Evolutionary conservation across 352 stramenopile species (phyloP).

Genomic region (Pythium sp.): DNA sequence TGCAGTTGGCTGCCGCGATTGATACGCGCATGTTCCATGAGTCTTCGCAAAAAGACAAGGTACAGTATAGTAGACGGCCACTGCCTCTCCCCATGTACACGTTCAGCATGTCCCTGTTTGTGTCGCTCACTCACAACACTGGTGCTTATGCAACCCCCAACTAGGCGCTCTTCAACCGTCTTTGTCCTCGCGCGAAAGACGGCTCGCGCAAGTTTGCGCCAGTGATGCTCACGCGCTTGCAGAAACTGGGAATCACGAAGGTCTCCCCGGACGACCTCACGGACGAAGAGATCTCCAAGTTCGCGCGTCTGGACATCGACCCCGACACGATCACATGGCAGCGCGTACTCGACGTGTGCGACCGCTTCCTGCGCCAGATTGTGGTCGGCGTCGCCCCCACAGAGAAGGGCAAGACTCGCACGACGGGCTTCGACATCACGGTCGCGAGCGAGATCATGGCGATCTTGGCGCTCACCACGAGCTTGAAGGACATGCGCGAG

Average conservation of each 20-base stretch:
- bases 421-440: constrained; percentile 79
- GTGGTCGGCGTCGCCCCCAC: constrained; percentile 87
- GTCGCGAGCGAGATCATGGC: constrained; percentile 99
- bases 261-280: constrained; percentile 92
- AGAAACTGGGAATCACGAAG: constrained; percentile 94
- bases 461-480: constrained; percentile 94
- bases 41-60: constrained; percentile 70
- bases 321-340: constrained; percentile 91
- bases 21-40: constrained; percentile 99
- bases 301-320: constrained; percentile 96
- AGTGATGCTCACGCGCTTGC: constrained; percentile 92
- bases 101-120: neutral
- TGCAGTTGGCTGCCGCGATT: constrained; percentile 93
- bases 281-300: constrained; percentile 89
- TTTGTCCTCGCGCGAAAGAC: constrained; percentile 85
- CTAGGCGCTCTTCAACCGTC: constrained; percentile 70
- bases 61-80: neutral
- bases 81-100: neutral
- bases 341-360: constrained; percentile 97
- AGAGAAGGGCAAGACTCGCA: constrained; percentile 87
- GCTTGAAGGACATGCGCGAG: constrained; percentile 92
- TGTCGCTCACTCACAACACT: neutral
- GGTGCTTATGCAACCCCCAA: no score
- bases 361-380: constrained; percentile 93
- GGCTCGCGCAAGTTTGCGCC: constrained; percentile 81